phyloP scores from a whole-genome alignment of 176 grass and related monocot species.

The Microstegium vimineum region DNA sequence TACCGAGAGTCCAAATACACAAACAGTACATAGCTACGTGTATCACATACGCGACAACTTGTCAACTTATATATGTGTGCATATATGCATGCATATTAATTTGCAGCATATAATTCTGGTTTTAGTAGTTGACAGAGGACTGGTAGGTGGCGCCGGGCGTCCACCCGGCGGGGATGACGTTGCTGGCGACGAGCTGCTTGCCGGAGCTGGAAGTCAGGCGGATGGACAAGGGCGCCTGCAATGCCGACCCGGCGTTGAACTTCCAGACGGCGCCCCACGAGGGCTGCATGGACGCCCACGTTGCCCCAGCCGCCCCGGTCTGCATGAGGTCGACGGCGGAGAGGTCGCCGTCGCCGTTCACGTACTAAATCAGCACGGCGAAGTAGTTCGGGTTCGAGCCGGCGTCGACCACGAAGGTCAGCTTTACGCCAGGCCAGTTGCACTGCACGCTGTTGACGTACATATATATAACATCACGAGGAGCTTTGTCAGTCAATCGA shows the following conservation, averaged over 20 bases:
- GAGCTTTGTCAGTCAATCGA: too few species aligned
- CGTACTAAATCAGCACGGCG: conserved; percentile 43
- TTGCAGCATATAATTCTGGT: not conserved
- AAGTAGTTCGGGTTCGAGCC: conserved; percentile 56
- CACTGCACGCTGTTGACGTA: conserved; percentile 58
- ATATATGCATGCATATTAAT: not conserved
- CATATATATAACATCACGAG: too few species aligned
- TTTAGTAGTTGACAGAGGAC: conserved; percentile 44
- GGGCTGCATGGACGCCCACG: conserved; percentile 41
- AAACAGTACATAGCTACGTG: not conserved
- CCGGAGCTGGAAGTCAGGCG: conserved; percentile 51
- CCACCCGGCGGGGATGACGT: conserved; percentile 50
- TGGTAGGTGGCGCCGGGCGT: conserved; percentile 42
- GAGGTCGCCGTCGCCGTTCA: conserved; percentile 53
- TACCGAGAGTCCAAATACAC: not conserved
- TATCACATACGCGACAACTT: not conserved
- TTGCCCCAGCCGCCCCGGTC: conserved; percentile 1
- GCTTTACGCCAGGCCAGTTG: conserved; percentile 37
- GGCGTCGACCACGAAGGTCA: conserved; percentile 49
- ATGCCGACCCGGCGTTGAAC: conserved; percentile 28
- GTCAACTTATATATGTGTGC: not conserved
- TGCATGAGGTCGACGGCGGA: conserved; percentile 48
- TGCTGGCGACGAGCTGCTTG: conserved; percentile 41
- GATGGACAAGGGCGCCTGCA: conserved; percentile 53
- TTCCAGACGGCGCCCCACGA: conserved; percentile 69